A percentile compares a stretch with the other conserved stretches of the same genome.
phyloP scores from a whole-genome alignment of 1,284 basidiomycete species.

The Mycena citricolor region DNA sequence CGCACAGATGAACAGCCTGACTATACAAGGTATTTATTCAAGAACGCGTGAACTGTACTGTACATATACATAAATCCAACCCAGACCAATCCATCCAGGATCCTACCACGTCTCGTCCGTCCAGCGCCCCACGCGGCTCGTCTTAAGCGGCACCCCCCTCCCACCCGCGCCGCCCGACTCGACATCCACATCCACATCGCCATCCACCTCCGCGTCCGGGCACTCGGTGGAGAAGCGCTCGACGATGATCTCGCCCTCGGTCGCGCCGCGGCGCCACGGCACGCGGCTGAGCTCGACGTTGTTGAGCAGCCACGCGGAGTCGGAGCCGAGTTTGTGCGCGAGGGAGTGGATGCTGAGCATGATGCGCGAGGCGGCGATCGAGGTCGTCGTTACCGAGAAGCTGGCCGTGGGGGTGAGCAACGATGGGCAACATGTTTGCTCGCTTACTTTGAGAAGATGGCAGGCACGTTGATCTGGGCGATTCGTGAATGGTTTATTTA shows the following conservation, averaged over 20 bases:
- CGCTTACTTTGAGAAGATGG: conserved; percentile 33
- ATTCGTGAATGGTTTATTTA: no score
- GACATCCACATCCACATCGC: conserved; percentile 4
- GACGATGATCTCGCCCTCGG: conserved; percentile 41
- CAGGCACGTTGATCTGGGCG: conserved; percentile 34
- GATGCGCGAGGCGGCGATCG: conserved; percentile 31
- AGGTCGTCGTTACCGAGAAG: conserved; percentile 23
- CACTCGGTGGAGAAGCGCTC: conserved; percentile 27
- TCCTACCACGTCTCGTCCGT: conserved; percentile 22
- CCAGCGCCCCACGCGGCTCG: conserved; percentile 19
- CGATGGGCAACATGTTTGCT: background rate
- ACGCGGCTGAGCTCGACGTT: conserved; percentile 41
- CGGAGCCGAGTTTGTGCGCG: conserved; percentile 37
- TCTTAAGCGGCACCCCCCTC: conserved; percentile 17
- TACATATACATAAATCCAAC: no score
- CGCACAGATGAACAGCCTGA: no score
- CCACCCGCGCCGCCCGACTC: no score
- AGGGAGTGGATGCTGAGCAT: conserved; percentile 39
- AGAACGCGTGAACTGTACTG: no score
- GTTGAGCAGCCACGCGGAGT: conserved; percentile 39
- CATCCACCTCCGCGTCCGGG: conserved; percentile 6
- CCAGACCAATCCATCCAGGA: no score
- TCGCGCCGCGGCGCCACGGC: conserved; percentile 36
- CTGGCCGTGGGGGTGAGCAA: conserved; percentile 6
- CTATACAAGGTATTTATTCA: no score